Base-by-base conservation (phyloP, 1,139 yeast species). In the Yamadazyma atmosphaerica region DNA sequence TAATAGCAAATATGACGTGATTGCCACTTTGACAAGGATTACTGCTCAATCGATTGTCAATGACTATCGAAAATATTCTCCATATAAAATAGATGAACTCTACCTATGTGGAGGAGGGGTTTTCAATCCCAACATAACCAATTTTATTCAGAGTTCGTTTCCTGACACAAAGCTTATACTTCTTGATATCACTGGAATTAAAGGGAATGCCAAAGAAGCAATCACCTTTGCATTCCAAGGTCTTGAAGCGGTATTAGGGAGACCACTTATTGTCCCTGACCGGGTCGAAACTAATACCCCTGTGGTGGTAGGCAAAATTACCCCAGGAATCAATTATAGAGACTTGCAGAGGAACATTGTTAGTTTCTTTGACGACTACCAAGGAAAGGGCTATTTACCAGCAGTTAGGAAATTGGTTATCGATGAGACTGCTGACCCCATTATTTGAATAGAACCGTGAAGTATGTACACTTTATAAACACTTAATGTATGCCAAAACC, bases 21-120 rank as follows among this genome's bases (percentile, higher is more conserved):
- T 44, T 17, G 49, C 50, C 5, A 46, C 50, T 2, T 19, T 44
- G 8, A 44, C 49, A 3, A 34, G 49, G 31, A 44, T 46, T 4
- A 44, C 50, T 17, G 39, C 45, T 15, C 40, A 44, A 31, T 27
- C 47, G 8, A 42, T 45, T 26, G 45, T 39, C 12, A 34, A 39
- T 21, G 48, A 40, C 15, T 45, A 44, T 26, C 33, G 24, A 10
- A 41, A 40, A 31, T 43, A 41, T 40, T 23, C 40, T 9, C 39
- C 36, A 18, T 25, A 34, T 13, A 37, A 29, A 7, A 39, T 44
- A 7, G 47, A 44, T 29, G 47, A 40, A 22, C 12, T 44, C n/a
- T 44, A 32, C 25, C 31, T 44, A 29, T 44, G 49, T 31, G 48
- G 48, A 23, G 48, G 49, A 17, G 48, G 49, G 17, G 46, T 46